phyloP scores from a whole-genome alignment of 2,329 filamentous ascomycete species.

The Sarocladium brachiariae region DNA sequence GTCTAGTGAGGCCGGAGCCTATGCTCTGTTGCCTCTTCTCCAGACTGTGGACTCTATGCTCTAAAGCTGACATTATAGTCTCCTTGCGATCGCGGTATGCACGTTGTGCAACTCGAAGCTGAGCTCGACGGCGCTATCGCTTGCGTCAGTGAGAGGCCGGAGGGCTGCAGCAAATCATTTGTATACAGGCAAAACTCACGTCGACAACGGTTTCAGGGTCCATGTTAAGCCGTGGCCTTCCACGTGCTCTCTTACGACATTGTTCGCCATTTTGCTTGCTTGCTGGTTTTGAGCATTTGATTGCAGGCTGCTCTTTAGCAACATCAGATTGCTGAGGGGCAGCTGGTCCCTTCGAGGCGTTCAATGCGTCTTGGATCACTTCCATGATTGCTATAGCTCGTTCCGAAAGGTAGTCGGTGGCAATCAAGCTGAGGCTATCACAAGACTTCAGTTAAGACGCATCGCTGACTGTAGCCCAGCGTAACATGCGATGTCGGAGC shows the following conservation, averaged over 20 bases:
- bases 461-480: too few species aligned
- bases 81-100: slow-evolving; percentile 84
- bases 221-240: slow-evolving; percentile 9
- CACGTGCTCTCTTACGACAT: slow-evolving; percentile 1
- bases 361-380: too few species aligned
- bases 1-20: slow-evolving; percentile 60
- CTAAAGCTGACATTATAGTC: slow-evolving; percentile 66
- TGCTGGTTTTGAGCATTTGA: neutral
- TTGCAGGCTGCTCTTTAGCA: neutral
- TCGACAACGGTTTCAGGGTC: slow-evolving; percentile 6
- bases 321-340: neutral
- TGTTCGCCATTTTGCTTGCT: slow-evolving; percentile 1
- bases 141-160: neutral
- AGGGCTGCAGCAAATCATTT: neutral
- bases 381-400: too few species aligned
- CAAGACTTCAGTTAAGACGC: too few species aligned
- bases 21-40: slow-evolving; percentile 65
- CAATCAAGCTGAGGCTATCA: too few species aligned
- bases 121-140: slow-evolving; percentile 66
- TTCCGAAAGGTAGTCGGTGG: too few species aligned
- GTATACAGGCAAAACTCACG: slow-evolving; percentile 6
- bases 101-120: slow-evolving; percentile 79
- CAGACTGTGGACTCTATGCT: slow-evolving; percentile 63
- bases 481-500: too few species aligned
- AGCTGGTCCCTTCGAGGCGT: neutral